A percentile compares a stretch with the other conserved stretches of the same genome.
phyloP scores from a whole-genome alignment of 108 stramenopile species.

The Parmales sp. region DNA sequence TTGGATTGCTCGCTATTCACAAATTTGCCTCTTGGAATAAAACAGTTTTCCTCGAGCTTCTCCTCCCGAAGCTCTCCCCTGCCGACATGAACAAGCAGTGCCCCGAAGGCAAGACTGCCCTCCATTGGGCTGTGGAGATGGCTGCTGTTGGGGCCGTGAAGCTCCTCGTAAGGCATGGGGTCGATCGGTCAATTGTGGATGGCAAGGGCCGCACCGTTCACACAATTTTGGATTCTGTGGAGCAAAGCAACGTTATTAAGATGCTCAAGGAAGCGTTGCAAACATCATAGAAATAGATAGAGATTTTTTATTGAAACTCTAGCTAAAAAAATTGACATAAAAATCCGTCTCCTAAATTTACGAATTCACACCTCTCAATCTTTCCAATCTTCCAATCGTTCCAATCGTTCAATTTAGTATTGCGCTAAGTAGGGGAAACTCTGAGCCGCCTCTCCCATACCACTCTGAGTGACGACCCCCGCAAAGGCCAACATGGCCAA shows the following conservation, averaged over 20 bases:
- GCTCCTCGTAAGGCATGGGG: neutral
- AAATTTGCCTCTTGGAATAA: constrained; percentile 35
- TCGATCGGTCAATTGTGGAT: constrained; percentile 3
- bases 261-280: neutral
- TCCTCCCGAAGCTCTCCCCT: constrained; percentile 13
- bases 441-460: constrained; percentile 60
- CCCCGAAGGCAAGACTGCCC: constrained; percentile 21
- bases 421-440: constrained; percentile 50
- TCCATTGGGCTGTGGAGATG: constrained; percentile 32
- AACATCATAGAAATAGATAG: too few species aligned
- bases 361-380: too few species aligned
- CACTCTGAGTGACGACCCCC: constrained; percentile 82
- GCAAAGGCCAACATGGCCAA: constrained; percentile 92
- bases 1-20: constrained; percentile 25
- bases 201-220: constrained; percentile 20
- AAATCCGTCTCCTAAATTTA: too few species aligned
- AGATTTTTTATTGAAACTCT: too few species aligned
- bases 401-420: too few species aligned
- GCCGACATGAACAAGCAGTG: constrained; percentile 6
- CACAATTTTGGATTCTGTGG: neutral
- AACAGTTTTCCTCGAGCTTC: constrained; percentile 17
- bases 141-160: constrained; percentile 18
- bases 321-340: too few species aligned
- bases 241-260: neutral
- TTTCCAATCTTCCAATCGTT: too few species aligned